Percentiles rank a stretch among this genome's conserved stretches.
These are phyloP conservation scores for Pelargonium myrrhifolium DNA, from an alignment of 441 rosid genomes.

Conservation along the genomic window DNA sequence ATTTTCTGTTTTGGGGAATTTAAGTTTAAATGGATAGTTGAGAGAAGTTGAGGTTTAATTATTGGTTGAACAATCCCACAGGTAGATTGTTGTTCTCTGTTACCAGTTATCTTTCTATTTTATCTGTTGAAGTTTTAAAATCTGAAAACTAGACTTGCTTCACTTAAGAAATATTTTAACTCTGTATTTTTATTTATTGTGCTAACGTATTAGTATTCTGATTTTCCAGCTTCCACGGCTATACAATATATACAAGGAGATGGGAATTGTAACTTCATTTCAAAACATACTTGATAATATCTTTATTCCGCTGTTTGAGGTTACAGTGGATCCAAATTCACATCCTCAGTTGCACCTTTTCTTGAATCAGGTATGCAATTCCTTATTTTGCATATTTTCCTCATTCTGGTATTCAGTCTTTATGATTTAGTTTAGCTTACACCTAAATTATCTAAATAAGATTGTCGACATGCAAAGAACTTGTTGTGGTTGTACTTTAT, in stretches of 20 bases:
- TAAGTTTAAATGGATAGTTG: too few species aligned
- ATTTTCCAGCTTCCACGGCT: slow-evolving; percentile 82
- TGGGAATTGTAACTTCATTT: slow-evolving; percentile 98
- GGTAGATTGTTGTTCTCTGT: too few species aligned
- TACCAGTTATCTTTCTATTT: neutral
- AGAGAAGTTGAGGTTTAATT: too few species aligned
- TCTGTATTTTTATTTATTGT: neutral
- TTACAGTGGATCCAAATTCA: slow-evolving; percentile 94
- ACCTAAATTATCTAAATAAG: too few species aligned
- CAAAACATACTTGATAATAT: slow-evolving; percentile 97
- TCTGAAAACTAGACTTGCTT: neutral
- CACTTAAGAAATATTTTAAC: neutral
- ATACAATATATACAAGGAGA: slow-evolving; percentile 92
- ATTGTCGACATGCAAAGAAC: too few species aligned
- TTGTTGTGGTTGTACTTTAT: too few species aligned
- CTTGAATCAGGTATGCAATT: slow-evolving; percentile 65
- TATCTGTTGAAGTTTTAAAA: neutral
- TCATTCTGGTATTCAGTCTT: too few species aligned
- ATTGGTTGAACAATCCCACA: too few species aligned
- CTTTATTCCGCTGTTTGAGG: slow-evolving; percentile 94
- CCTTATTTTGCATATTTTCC: too few species aligned
- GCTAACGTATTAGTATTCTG: slow-evolving; percentile 5
- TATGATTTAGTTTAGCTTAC: too few species aligned
- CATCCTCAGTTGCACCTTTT: slow-evolving; percentile 97
- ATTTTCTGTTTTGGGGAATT: too few species aligned